Evolutionary conservation across 1,284 basidiomycete species (phyloP), one percentile per base, ranked within the genome.

Genomic region (Macrocystidia cucumis): DNA sequence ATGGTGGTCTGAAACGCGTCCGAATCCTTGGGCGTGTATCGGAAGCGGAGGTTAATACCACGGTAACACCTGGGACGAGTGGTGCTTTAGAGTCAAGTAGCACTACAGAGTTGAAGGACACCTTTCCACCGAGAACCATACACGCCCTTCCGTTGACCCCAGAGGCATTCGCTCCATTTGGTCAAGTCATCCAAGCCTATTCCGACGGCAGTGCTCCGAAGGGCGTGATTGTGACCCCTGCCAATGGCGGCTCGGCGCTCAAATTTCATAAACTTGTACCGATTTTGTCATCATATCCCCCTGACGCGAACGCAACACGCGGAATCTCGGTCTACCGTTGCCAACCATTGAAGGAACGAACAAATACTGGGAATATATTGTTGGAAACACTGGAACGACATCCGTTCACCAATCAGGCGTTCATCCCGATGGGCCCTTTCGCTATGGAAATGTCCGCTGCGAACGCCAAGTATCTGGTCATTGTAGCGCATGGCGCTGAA

Each of bases 1-100:
- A 99, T 55, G 95, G 95, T 32, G 95, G 95, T 14, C 69, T 98
- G 54, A 98, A 98, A 65, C 78, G 95, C 7, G 65, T 98, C 14
- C 76, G 95, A 34, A 57, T 98, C 31, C 69, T 81, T 41, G 95
- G 95, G 9, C 72, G 74, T 37, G 74, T 71, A 38, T 65, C 63
- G 23, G 17, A n/a, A n/a, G n/a, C n/a, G n/a, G n/a, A n/a, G n/a
- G n/a, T n/a, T n/a, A n/a, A n/a, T n/a, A n/a, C n/a, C 18, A 9
- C 30, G n/a, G 30, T 20, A 20, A 17, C 26, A n/a, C 31, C 12
- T 16, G 34, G 26, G 2, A 25, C 21, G n/a, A 27, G 16, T n/a
- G 25, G 19, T 17, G 13, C 27, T 5, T 21, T 16, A 11, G 32
- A 32, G 23, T n/a, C 19, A 16, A 24, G 32, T 39, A 13, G 23